These are phyloP conservation scores for Salix viminalis DNA, from an alignment of 345 rosid species.

Conservation along the genomic window DNA sequence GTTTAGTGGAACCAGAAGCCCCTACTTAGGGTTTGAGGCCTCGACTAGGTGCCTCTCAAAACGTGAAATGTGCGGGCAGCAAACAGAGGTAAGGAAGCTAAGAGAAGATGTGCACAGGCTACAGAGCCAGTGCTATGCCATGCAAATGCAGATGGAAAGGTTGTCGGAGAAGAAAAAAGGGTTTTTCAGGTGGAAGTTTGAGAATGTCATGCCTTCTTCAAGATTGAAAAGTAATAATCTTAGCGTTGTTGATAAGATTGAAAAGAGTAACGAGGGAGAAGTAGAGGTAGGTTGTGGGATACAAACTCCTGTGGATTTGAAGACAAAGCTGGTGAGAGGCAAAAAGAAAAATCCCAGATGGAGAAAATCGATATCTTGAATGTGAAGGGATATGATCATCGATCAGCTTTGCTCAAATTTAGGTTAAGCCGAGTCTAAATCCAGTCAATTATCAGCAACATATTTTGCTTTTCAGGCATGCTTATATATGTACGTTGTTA, in stretches of 20 bases:
- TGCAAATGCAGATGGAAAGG: slow-evolving; percentile 67
- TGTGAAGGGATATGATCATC: background rate
- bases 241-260: slow-evolving; percentile 37
- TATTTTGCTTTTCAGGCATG: no score
- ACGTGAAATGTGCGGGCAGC: slow-evolving; percentile 57
- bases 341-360: slow-evolving; percentile 45
- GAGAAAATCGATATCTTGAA: slow-evolving; percentile 42
- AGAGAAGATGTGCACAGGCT: slow-evolving; percentile 65
- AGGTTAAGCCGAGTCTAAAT: background rate
- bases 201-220: slow-evolving; percentile 37
- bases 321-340: slow-evolving; percentile 52
- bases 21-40: slow-evolving; percentile 32
- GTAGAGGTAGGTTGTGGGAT: slow-evolving; percentile 32
- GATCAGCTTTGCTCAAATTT: no score
- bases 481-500: no score
- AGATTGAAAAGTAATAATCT: slow-evolving; percentile 21
- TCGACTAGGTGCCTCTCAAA: slow-evolving; percentile 57
- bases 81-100: slow-evolving; percentile 55
- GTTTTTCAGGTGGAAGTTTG: slow-evolving; percentile 69
- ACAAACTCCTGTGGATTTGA: slow-evolving; percentile 56
- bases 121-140: slow-evolving; percentile 44
- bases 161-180: slow-evolving; percentile 65
- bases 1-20: slow-evolving; percentile 51
- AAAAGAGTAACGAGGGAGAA: slow-evolving; percentile 30
- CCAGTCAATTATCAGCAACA: background rate